Conservation (phyloP, 192 early-diverging fungal species). For the Coemansia sp. region DNA sequence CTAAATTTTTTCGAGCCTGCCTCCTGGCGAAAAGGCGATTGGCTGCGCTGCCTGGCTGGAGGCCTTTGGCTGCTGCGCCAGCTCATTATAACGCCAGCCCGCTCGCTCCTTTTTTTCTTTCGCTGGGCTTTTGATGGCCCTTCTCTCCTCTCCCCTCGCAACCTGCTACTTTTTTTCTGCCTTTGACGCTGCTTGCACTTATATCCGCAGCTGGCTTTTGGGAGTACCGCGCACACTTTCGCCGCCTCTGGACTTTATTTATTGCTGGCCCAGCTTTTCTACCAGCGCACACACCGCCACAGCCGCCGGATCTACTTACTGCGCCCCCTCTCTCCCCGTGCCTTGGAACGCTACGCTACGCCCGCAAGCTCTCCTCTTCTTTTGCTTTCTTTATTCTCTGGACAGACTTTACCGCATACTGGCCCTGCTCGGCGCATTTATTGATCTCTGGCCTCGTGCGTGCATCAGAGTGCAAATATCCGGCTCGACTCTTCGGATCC, state of each 20-base stretch:
- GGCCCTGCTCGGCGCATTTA: neutral
- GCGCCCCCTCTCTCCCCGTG: neutral
- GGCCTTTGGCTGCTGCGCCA: neutral
- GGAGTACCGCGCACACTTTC: neutral
- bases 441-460: neutral
- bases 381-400: neutral
- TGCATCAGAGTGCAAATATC: neutral
- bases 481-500: neutral
- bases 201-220: neutral
- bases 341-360: neutral
- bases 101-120: neutral
- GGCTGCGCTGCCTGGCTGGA: neutral
- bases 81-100: too few relatives aligned
- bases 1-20: neutral
- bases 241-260: neutral
- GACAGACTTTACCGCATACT: neutral
- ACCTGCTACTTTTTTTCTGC: neutral
- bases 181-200: neutral
- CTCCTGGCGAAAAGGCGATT: neutral
- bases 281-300: too few relatives aligned
- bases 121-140: neutral
- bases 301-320: neutral
- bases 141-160: neutral
- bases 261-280: neutral
- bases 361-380: too few relatives aligned